Base-by-base conservation (phyloP, 1,284 basidiomycete genomes). In the Macrocybe sp. region DNA sequence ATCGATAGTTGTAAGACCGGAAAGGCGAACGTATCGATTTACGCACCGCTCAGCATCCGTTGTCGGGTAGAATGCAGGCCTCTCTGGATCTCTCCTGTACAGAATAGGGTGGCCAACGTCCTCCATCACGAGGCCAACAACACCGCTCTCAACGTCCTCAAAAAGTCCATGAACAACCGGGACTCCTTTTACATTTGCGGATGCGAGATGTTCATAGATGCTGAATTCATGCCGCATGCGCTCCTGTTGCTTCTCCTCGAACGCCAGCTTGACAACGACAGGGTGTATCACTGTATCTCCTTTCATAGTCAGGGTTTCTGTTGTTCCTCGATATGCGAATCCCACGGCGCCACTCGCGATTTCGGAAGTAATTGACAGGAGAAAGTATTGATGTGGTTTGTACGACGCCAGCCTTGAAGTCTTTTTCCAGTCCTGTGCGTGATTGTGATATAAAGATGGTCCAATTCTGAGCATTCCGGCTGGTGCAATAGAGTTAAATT, bases 141-240 rank as follows among this genome's bases (percentile, higher is more conserved):
- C 40, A 12, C 39, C 49, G 12, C 40, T 45, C 8, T 50, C 47
- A 3, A 38, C 33, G 31, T 56, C 55, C 22, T 39, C 10, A 33
- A 52, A 56, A 6, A 52, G 12, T 1, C 53, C 53, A 51, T 55
- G 50, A 1, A 55, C 45, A n/a, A 32, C 31, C 7, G 50, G 14
- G 22, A 57, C 46, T 11, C 49, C 49, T 30, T 47, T 9, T 3
- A 50, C 47, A 7, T 12, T 31, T 1, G 16, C 6, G 14, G 39
- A 4, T 7, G 1, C 30, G 9, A 55, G 36, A 29, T 37, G 39
- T 7, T 22, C 6, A 31, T 55, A 55, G 2, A 52, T 47, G 2
- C 29, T 11, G 29, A 29, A 53, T 45, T 52, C 52, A 14, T 45
- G 37, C n/a, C 29, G 45, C 3, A 51, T 28, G 22, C 42, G 16